Conservation (phyloP, 345 rosid genomes). For the Citrus hindsii region DNA sequence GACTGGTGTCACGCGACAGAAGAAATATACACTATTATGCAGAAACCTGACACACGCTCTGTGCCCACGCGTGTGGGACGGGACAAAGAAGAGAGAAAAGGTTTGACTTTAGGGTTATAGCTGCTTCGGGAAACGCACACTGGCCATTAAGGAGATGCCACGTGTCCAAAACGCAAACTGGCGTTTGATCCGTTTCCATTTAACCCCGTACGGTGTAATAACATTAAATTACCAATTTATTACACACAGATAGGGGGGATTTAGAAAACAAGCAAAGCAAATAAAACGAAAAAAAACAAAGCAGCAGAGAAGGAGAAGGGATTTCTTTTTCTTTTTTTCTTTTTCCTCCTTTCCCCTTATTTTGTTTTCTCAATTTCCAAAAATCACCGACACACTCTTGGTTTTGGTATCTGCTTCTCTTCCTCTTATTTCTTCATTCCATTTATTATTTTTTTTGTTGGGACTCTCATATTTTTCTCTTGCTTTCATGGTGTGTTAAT, state of each 20-base stretch:
- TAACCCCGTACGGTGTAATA: conserved; percentile 38
- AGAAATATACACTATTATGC: no score
- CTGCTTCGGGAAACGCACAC: conserved; percentile 19
- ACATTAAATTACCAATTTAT: conserved; percentile 51
- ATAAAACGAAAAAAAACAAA: neutral
- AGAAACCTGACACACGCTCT: neutral
- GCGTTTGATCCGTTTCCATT: conserved; percentile 25
- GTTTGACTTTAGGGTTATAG: conserved; percentile 29
- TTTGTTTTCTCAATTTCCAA: conserved; percentile 5
- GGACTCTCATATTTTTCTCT: neutral
- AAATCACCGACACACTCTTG: conserved; percentile 19
- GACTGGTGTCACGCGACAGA: neutral
- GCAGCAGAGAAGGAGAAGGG: conserved; percentile 9
- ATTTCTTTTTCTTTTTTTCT: neutral
- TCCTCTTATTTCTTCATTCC: neutral
- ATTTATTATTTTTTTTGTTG: neutral
- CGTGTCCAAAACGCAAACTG: conserved; percentile 27
- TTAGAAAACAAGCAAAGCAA: conserved; percentile 16
- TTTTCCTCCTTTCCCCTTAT: neutral
- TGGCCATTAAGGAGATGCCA: conserved; percentile 14
- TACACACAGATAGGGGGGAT: conserved; percentile 22
- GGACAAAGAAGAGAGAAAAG: neutral
- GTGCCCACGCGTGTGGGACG: neutral
- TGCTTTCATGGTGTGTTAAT: conserved; percentile 1
- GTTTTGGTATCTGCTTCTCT: conserved; percentile 15